phyloP scores from a whole-genome alignment of 1,139 yeast genomes.

The Saccharomyces hybrid region DNA sequence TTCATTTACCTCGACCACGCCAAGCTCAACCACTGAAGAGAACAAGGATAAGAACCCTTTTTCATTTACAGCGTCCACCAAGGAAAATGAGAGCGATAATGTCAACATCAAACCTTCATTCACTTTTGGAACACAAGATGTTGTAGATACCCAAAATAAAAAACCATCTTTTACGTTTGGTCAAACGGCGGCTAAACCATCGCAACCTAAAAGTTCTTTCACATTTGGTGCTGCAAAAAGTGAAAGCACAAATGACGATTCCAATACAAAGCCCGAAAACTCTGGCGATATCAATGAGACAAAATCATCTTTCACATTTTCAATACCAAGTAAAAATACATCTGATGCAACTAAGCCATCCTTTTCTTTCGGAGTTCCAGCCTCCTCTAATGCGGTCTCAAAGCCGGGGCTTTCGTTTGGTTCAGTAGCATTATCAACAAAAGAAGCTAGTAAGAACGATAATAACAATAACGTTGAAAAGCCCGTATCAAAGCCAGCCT shows the following conservation, averaged over 20 bases:
- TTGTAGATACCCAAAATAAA: not conserved
- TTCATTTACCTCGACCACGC: slow-evolving; percentile 10
- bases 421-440: slow-evolving; percentile 6
- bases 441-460: slow-evolving; percentile 2
- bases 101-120: slow-evolving; percentile 16
- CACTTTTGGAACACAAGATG: slow-evolving; percentile 8
- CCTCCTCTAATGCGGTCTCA: slow-evolving; percentile 7
- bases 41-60: slow-evolving; percentile 19
- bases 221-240: slow-evolving; percentile 7
- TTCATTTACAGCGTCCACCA: slow-evolving; percentile 8
- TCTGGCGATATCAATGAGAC: slow-evolving; percentile 20
- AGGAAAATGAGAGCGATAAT: slow-evolving; percentile 5
- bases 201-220: not conserved
- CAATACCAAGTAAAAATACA: slow-evolving; percentile 2
- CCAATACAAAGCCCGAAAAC: slow-evolving; percentile 24
- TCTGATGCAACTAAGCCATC: slow-evolving; percentile 15
- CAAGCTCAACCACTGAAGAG: slow-evolving; percentile 7
- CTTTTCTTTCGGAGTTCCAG: slow-evolving; percentile 22
- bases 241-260: slow-evolving; percentile 9
- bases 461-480: slow-evolving; percentile 1
- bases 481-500: slow-evolving; percentile 18
- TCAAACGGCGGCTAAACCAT: slow-evolving; percentile 8
- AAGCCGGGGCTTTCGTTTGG: slow-evolving; percentile 29
- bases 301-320: slow-evolving; percentile 11
- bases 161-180: slow-evolving; percentile 8